Conservation (phyloP, 1,139 yeast genomes). For the Blastobotrys apis region DNA sequence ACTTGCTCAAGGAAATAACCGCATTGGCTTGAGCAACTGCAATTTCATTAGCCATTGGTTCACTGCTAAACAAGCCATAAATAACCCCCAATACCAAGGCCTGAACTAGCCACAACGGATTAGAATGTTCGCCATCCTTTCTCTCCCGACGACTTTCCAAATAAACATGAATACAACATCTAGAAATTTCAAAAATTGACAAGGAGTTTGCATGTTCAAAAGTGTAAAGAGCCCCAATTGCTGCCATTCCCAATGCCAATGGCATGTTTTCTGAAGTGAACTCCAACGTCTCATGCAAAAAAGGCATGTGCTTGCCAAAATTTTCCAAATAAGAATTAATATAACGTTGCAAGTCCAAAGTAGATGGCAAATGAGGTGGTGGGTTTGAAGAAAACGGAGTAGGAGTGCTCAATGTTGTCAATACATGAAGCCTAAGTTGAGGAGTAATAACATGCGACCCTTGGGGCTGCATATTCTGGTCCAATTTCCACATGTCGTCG, state of each 20-base stretch:
- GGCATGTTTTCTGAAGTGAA: constrained; percentile 67
- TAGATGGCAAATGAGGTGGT: constrained; percentile 57
- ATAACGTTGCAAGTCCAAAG: constrained; percentile 70
- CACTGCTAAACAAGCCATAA: constrained; percentile 78
- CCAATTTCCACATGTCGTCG: constrained; percentile 9
- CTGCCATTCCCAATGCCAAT: constrained; percentile 73
- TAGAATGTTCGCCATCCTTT: constrained; percentile 28
- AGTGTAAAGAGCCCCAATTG: constrained; percentile 83
- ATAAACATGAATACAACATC: constrained; percentile 70
- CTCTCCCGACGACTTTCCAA: constrained; percentile 55
- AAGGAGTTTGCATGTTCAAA: constrained; percentile 77
- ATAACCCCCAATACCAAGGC: constrained; percentile 75
- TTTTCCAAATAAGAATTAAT: constrained; percentile 66
- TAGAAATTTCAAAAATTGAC: constrained; percentile 70
- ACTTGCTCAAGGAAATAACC: constrained; percentile 70
- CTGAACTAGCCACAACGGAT: constrained; percentile 88
- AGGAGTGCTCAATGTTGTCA: constrained; percentile 48
- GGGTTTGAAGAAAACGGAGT: constrained; percentile 54
- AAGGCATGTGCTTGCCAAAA: constrained; percentile 77
- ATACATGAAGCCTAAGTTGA: constrained; percentile 62
- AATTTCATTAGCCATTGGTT: constrained; percentile 62
- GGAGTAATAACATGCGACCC: constrained; percentile 51
- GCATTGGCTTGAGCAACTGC: constrained; percentile 75
- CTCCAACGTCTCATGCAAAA: constrained; percentile 66
- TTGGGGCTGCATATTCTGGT: neutral